Evolutionary conservation across 306 rosid genomes (phyloP).

Genomic region (Corylus americana): DNA sequence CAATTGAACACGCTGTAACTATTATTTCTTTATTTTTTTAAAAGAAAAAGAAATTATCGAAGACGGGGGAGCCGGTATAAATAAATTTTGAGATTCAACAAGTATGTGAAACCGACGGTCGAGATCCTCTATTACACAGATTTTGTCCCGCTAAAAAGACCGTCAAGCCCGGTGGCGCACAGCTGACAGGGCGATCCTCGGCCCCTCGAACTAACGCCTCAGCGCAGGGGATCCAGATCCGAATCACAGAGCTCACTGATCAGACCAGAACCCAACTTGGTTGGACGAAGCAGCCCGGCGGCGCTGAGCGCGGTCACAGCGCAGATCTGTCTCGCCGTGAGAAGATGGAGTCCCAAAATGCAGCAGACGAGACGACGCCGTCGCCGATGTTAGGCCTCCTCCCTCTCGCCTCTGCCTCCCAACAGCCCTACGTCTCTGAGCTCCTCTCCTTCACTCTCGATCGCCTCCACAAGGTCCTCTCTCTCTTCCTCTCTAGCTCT

Average conservation of each 20-base stretch:
- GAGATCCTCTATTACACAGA: not conserved
- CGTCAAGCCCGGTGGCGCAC: not conserved
- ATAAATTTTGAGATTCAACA: not conserved
- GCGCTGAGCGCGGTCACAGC: not conserved
- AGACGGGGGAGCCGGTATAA: too few species aligned
- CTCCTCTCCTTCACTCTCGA: conserved; percentile 96
- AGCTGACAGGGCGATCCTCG: not conserved
- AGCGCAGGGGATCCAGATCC: conserved; percentile 18
- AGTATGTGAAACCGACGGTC: not conserved
- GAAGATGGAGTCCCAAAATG: conserved; percentile 56
- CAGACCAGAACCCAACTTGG: conserved; percentile 4
- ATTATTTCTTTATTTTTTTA: too few species aligned
- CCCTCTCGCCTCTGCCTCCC: conserved; percentile 80
- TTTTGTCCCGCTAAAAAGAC: too few species aligned
- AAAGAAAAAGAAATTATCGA: too few species aligned
- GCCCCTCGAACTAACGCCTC: not conserved
- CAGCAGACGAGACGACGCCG: conserved; percentile 44
- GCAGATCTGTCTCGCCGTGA: conserved; percentile 36
- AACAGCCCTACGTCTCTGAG: conserved; percentile 96
- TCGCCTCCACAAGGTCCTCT: conserved; percentile 84
- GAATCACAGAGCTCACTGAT: not conserved
- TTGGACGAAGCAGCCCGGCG: conserved; percentile 24
- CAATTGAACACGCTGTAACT: too few species aligned
- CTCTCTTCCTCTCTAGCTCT: not conserved
- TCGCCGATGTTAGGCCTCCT: conserved; percentile 49